Base-by-base conservation (phyloP, 305 asterid species). In the Solanum chacoense region DNA sequence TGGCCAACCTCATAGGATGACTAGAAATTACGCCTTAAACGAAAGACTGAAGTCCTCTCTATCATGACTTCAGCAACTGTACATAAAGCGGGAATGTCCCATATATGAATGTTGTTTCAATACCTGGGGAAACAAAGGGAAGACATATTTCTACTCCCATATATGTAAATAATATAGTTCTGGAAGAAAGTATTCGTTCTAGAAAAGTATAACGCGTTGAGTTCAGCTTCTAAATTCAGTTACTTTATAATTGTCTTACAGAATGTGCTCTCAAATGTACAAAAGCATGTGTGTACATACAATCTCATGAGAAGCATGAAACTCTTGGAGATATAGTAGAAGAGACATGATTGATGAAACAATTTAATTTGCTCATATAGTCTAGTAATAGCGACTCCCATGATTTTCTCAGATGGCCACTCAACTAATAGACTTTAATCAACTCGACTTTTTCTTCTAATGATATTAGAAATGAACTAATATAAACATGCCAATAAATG, bases 1-100 rank as follows among this genome's bases (percentile, higher is more conserved):
- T 92, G 98, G 96, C 95, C 94, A 35, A 65, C 91, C 69, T 92
- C 93, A 32, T 83, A 55, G 22, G 42, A 50, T 50, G 20, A 31
- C 24, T 31, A 31, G 87, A 11, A 84, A 45, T 16, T 84, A 50
- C 22, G 22, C 18, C 42, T 50, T 50, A 31, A 31, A 31, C 87
- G 2, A 55, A 83, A 84, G 42, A 84, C 74, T 50, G 45, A 83
- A 83, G 45, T 81, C 26, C 6, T 50, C 40, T 31, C 73, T 18
- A 29, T 84, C 45, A 50, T 31, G 31, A 83, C 74, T 55, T 50
- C 73, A 84, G 45, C 31, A 18, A 11, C 20, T 83, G 87, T 83
- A 83, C 87, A 83, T 69, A 83, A 50, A 31, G 87, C 31, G 42
- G 38, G 59, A 26, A 37, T 37, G n/a, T 78, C 26, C 32, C 59